A percentile compares a stretch with the other conserved stretches of the same genome.
phyloP scores from a whole-genome alignment of 2,329 filamentous ascomycete species.

The Fusarium burgessii region DNA sequence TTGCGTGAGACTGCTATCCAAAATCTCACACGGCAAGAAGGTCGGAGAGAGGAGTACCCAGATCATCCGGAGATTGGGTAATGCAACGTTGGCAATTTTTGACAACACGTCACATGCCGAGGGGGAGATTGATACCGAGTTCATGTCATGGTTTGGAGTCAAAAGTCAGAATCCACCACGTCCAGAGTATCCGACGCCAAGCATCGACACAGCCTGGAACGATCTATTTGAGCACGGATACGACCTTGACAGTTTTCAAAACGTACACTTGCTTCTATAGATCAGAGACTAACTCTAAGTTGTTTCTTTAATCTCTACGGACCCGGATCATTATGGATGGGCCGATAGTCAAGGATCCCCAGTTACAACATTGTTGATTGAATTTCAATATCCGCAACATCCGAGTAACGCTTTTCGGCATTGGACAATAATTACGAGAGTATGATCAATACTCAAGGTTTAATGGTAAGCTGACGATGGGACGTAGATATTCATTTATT shows the following conservation, averaged over 20 bases:
- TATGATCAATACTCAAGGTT: not conserved
- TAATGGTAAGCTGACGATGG: fast-evolving
- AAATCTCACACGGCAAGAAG: slow-evolving; percentile 39
- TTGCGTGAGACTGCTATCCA: slow-evolving; percentile 30
- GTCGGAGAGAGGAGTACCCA: slow-evolving; percentile 39
- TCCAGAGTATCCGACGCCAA: slow-evolving; percentile 40
- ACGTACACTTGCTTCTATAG: slow-evolving; percentile 32
- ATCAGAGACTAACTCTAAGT: not conserved
- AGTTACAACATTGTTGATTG: not conserved
- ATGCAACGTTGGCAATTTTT: slow-evolving; percentile 39
- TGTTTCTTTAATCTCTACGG: not conserved
- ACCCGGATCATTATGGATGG: not conserved
- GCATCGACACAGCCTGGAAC: slow-evolving; percentile 43
- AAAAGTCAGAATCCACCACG: slow-evolving; percentile 37
- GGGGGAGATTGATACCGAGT: slow-evolving; percentile 41
- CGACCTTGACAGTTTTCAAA: slow-evolving; percentile 35
- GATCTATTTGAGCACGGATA: slow-evolving; percentile 43
- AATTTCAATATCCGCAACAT: not conserved
- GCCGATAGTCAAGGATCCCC: not conserved
- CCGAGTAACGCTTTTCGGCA: not conserved
- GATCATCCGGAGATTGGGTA: slow-evolving; percentile 34
- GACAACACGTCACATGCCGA: slow-evolving; percentile 29
- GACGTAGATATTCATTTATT: not conserved
- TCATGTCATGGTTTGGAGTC: slow-evolving; percentile 45
- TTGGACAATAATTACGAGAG: not conserved